Base-by-base conservation (phyloP, 441 rosid species). In the Pelargonium fulgidum region DNA sequence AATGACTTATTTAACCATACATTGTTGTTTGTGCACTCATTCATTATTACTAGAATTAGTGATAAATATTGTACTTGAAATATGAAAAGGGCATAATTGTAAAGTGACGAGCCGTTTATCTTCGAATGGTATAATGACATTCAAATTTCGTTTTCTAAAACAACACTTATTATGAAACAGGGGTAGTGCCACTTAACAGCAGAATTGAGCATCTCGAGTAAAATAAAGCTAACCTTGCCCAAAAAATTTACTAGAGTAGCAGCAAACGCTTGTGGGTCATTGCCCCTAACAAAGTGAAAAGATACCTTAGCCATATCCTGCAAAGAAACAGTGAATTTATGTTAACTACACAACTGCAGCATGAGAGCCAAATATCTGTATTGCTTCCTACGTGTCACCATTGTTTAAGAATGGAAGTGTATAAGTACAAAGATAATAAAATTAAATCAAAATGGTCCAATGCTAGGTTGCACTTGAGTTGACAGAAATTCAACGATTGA, bases 241-340 rank as follows among this genome's bases (percentile, higher is more conserved):
- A 87, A 87, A 75, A 93, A 94, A 82, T 83, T 88, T 70, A 89
- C 78, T 69, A 94, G 78, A 73, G 84, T 85, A 52, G 89, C 81
- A 7, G 94, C 96, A 68, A 94, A 90, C 81, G 87, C 86, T 78
- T 78, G 75, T 7, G 84, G 88, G 75, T 85, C 75, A 67, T 90
- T 81, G 72, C 96, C 96, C 83, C 92, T 85, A 66, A 94, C 91
- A 84, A 84, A 94, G 85, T 94, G 93, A 77, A 79, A 76, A 42
- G 96, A 85, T 65, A 94, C 84, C 73, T 81, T 82, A 52, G 90
- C 79, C 91, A 94, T 94, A 80, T 91, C 96, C 97, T 94, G 90
- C 78, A 76, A 77, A 76, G 50, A 68, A 59, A 52, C 8, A 70
- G 14, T 29, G 68, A 4, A 58, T 66, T 59, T 69, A 20, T 52